Evolutionary conservation across 306 rosid genomes (phyloP).

Genomic region (Quercus rubra): DNA sequence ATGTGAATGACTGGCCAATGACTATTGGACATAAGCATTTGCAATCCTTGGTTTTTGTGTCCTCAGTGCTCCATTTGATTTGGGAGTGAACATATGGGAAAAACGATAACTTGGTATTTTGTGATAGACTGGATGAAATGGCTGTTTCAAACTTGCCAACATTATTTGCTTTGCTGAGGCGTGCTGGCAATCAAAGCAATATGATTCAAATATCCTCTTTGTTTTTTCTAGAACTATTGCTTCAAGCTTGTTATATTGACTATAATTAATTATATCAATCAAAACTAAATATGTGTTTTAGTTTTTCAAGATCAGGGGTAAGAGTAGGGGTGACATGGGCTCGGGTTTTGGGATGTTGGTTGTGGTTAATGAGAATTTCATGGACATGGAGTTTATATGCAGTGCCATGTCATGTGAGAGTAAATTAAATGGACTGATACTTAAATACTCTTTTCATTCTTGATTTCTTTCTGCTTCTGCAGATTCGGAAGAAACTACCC

Average conservation of each 20-base stretch:
- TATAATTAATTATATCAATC: neutral
- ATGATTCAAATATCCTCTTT: neutral
- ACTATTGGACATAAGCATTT: neutral
- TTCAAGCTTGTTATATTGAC: neutral
- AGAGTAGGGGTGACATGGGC: neutral
- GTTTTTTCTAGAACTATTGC: neutral
- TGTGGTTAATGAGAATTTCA: neutral
- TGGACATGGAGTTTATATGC: neutral
- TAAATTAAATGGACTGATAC: neutral
- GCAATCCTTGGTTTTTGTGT: neutral
- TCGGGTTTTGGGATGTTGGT: neutral
- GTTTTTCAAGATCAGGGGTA: neutral
- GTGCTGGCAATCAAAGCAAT: neutral
- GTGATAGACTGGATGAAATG: neutral
- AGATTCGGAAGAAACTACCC: conserved; percentile 79
- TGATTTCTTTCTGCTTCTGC: conserved; percentile 26
- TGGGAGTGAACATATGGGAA: neutral
- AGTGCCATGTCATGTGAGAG: neutral
- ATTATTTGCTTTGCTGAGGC: neutral
- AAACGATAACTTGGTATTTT: neutral
- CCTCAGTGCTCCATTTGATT: neutral
- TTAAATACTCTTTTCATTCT: conserved; percentile 5
- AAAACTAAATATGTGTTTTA: neutral
- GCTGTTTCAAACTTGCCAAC: neutral
- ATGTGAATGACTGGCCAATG: neutral